Conservation (phyloP, 2,329 filamentous ascomycete genomes). For the Colletotrichum cuscutae region DNA sequence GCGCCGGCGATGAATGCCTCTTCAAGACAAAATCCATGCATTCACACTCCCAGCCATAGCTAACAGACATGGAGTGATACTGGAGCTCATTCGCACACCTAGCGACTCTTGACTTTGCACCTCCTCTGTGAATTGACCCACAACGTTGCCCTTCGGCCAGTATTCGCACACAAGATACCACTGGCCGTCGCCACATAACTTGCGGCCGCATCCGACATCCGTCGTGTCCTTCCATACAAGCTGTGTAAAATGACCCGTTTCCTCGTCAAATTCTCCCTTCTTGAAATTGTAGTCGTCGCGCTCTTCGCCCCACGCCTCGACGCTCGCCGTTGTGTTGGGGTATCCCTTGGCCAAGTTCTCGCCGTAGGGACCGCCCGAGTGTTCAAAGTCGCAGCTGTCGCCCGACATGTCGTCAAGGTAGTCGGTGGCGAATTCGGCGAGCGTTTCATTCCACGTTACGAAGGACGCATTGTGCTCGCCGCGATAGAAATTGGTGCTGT, state of each 20-base stretch:
- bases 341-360: conserved; percentile 81
- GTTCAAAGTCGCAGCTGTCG: conserved; percentile 57
- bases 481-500: conserved; percentile 75
- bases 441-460: conserved; percentile 73
- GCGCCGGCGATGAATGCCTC: too few relatives aligned
- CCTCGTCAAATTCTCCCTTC: conserved; percentile 64
- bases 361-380: conserved; percentile 73
- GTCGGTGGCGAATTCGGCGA: conserved; percentile 63
- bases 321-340: conserved; percentile 63
- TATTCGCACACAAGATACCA: conserved; percentile 80
- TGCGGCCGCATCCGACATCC: conserved; percentile 64
- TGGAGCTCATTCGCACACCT: neutral
- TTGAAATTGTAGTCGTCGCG: conserved; percentile 67
- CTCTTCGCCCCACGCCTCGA: conserved; percentile 76
- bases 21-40: neutral
- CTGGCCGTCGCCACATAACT: conserved; percentile 46
- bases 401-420: conserved; percentile 52
- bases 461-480: conserved; percentile 67
- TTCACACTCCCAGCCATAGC: neutral
- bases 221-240: conserved; percentile 75
- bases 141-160: conserved; percentile 73
- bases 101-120: conserved; percentile 6
- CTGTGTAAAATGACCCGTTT: conserved; percentile 79
- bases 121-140: conserved; percentile 58
- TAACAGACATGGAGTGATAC: neutral